phyloP scores from a whole-genome alignment of 441 rosid species.

The Brassica balearica region DNA sequence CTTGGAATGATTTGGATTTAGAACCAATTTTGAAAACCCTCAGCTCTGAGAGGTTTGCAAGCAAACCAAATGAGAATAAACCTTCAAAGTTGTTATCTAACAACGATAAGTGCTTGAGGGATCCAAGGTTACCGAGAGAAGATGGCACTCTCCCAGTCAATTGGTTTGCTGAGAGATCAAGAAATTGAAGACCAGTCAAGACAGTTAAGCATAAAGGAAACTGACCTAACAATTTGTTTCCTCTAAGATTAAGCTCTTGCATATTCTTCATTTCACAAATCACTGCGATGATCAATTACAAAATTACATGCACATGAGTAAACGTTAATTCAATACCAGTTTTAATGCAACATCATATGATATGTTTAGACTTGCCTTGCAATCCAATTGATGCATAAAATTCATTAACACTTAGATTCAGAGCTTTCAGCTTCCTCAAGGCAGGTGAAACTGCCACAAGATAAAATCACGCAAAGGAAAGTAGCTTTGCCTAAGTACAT shows the following conservation, averaged over 20 bases:
- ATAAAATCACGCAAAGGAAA: neutral
- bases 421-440: neutral
- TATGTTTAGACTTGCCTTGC: slow-evolving; percentile 22
- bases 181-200: neutral
- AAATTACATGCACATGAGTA: neutral
- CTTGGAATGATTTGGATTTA: neutral
- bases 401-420: neutral
- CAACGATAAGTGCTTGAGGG: slow-evolving; percentile 29
- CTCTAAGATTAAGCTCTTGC: neutral
- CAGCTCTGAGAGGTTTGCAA: slow-evolving; percentile 25
- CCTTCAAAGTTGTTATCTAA: slow-evolving; percentile 6
- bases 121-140: neutral
- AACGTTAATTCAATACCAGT: neutral
- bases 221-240: neutral
- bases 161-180: neutral
- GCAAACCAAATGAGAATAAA: slow-evolving; percentile 2
- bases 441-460: neutral
- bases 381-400: slow-evolving; percentile 19
- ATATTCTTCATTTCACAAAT: neutral
- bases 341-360: neutral
- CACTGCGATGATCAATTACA: neutral
- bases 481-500: neutral
- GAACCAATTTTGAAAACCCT: neutral
- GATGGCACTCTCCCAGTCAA: slow-evolving; percentile 5
- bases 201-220: slow-evolving; percentile 8